Base-by-base conservation (phyloP, 2,329 filamentous ascomycete genomes). In the Curvularia sp. region DNA sequence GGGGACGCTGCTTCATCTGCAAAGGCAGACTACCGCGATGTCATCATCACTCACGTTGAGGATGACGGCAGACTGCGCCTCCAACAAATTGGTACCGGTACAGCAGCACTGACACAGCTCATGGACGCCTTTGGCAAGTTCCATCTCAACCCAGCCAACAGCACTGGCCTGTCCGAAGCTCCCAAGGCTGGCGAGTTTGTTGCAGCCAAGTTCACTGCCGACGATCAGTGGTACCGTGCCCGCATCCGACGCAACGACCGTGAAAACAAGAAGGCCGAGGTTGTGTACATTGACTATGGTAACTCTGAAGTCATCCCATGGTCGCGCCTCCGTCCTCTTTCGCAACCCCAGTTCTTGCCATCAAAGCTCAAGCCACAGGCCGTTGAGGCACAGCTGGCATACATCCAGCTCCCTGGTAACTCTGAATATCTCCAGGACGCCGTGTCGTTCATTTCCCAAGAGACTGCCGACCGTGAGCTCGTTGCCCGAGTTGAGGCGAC, bases 271-370 rank as follows among this genome's bases (percentile, higher is more conserved):
- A 88, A 91, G 69, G 89, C 93, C 24, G 95, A 99, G 78, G 89
- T 99, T 26, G 81, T 96, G 46, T 99, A 97, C 79, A 87, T 99
- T 62, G 95, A 99, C 81, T 99, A 96, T 78, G 95, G 95, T 70
- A 99, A 99, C 84, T 89, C 87, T 55, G 95, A 99, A 79, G 89
- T 88, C 73, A 84, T 96, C 57, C 86, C 93, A 0, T 99, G 94
- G 93, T 85, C 88, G 24, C 85, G 86, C 66, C 87, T 99, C 43
- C 90, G 95, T 28, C 84, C 92, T n/a, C 85, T 99, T 49, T 86
- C 88, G 50, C 88, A 92, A 73, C 79, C 86, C 15, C 89, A 93
- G 70, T 99, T 98, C 82, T 86, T 87, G 42, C 81, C 86, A 4
- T 68, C 70, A 30, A 93, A 90, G 78, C 87, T 99, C 59, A 93